Evolutionary conservation across 306 rosid genomes (phyloP).

Genomic region (Rubus parviflorus): DNA sequence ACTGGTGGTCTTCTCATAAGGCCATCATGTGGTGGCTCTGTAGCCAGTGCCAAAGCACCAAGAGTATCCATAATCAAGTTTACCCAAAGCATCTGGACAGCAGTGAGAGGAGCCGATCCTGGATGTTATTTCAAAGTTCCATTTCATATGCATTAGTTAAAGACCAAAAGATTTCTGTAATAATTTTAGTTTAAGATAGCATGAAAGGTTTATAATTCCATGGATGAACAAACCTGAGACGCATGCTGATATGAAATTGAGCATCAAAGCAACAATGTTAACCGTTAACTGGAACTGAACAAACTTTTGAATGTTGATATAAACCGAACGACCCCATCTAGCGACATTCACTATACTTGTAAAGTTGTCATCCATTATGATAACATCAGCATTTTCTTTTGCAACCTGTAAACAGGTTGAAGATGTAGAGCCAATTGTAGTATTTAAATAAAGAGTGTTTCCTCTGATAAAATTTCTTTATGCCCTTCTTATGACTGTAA

Average conservation of each 20-base stretch:
- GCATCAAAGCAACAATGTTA: slow-evolving; percentile 87
- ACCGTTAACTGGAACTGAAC: slow-evolving; percentile 95
- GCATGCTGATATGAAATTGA: slow-evolving; percentile 81
- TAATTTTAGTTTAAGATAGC: background rate
- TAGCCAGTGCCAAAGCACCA: slow-evolving; percentile 89
- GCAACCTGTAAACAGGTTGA: slow-evolving; percentile 62
- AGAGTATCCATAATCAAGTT: slow-evolving; percentile 97
- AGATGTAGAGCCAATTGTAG: background rate
- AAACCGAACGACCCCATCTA: slow-evolving; percentile 91
- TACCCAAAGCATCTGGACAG: slow-evolving; percentile 98
- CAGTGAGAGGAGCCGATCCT: slow-evolving; percentile 88
- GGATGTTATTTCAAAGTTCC: slow-evolving; percentile 23
- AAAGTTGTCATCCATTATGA: slow-evolving; percentile 87
- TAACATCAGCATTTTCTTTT: slow-evolving; percentile 92
- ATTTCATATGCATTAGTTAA: background rate
- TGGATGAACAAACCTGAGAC: slow-evolving; percentile 44
- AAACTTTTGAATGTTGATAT: slow-evolving; percentile 85
- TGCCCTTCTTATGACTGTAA: background rate
- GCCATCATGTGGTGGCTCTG: slow-evolving; percentile 83
- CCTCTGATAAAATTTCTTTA: background rate
- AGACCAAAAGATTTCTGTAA: background rate
- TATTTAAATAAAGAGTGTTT: background rate
- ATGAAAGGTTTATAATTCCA: background rate
- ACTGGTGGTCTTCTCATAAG: slow-evolving; percentile 76
- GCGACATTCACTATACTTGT: slow-evolving; percentile 75